These are phyloP conservation scores for Fusarium dimerum DNA, from an alignment of 2,329 filamentous ascomycete genomes.

Conservation along the genomic window DNA sequence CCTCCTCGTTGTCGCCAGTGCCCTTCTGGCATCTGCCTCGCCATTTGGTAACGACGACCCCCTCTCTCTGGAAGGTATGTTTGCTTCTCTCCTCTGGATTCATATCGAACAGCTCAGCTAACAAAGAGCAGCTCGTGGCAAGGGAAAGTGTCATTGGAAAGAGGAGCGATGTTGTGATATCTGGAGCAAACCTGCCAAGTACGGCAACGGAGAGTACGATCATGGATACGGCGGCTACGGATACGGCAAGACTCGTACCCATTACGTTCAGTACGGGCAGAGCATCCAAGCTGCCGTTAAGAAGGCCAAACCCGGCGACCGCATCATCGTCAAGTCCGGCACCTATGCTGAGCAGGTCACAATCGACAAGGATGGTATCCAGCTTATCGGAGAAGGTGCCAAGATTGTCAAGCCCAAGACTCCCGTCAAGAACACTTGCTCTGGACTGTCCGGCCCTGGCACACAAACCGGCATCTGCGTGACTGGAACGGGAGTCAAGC, in stretches of 20 bases:
- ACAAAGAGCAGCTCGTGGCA: constrained; percentile 5
- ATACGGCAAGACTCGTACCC: constrained; percentile 9
- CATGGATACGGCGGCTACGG: neutral
- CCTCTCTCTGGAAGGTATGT: constrained; percentile 9
- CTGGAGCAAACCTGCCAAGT: neutral
- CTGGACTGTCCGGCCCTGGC: constrained; percentile 29
- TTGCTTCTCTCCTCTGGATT: rapidly evolving
- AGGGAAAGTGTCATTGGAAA: constrained; percentile 16
- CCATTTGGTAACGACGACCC: constrained; percentile 10
- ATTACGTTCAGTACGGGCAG: constrained; percentile 16
- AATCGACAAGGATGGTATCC: constrained; percentile 36
- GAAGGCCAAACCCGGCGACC: constrained; percentile 28
- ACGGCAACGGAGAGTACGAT: neutral
- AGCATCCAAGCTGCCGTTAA: constrained; percentile 36
- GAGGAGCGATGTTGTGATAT: constrained; percentile 15
- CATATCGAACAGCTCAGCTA: neutral
- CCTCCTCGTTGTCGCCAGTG: constrained; percentile 2
- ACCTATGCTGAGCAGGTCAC: constrained; percentile 37
- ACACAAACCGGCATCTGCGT: constrained; percentile 38
- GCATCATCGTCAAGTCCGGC: constrained; percentile 35
- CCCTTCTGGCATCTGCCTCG: constrained; percentile 10
- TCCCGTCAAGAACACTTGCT: constrained; percentile 31
- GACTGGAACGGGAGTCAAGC: constrained; percentile 28
- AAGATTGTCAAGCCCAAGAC: constrained; percentile 28
- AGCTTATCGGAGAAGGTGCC: constrained; percentile 31